Percentiles rank a stretch among this genome's conserved stretches.
These are phyloP conservation scores for Ilex paraguariensis DNA, from an alignment of 305 asterid species.

Conservation along the genomic window DNA sequence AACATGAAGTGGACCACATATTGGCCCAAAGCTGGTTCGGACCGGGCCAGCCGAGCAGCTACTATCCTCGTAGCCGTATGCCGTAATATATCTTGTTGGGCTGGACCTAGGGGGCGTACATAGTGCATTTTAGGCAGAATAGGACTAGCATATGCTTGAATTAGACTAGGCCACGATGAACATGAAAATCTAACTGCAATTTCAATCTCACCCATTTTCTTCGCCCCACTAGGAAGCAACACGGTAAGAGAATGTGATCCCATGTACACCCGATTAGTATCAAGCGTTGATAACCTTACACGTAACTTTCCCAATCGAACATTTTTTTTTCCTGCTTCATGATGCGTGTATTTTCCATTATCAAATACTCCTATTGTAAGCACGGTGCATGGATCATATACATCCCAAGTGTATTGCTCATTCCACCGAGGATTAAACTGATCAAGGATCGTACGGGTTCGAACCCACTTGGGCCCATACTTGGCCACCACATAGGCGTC, in stretches of 20 bases:
- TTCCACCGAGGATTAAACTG: conserved; percentile 87
- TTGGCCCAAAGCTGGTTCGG: conserved; percentile 79
- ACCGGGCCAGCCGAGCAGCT: conserved; percentile 58
- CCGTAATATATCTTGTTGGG: conserved; percentile 70
- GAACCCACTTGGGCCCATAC: conserved; percentile 86
- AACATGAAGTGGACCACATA: conserved; percentile 89
- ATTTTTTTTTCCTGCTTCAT: conserved; percentile 43
- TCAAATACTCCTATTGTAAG: conserved; percentile 74
- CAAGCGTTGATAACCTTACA: conserved; percentile 73
- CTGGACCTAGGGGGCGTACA: conserved; percentile 72
- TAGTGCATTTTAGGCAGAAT: conserved; percentile 84
- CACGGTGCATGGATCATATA: conserved; percentile 85
- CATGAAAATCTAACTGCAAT: conserved; percentile 66
- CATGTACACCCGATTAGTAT: conserved; percentile 61
- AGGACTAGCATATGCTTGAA: conserved; percentile 74
- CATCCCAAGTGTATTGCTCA: conserved; percentile 90
- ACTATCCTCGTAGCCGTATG: conserved; percentile 76
- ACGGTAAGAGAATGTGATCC: conserved; percentile 63
- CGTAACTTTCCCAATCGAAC: conserved; percentile 74
- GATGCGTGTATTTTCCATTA: conserved; percentile 64
- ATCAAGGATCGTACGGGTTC: conserved; percentile 70
- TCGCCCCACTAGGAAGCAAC: conserved; percentile 67
- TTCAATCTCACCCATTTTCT: conserved; percentile 88
- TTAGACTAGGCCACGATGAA: conserved; percentile 69
- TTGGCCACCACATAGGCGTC: conserved; percentile 87